phyloP scores from a whole-genome alignment of 257 asterid genomes.

The Fraxinus americana region DNA sequence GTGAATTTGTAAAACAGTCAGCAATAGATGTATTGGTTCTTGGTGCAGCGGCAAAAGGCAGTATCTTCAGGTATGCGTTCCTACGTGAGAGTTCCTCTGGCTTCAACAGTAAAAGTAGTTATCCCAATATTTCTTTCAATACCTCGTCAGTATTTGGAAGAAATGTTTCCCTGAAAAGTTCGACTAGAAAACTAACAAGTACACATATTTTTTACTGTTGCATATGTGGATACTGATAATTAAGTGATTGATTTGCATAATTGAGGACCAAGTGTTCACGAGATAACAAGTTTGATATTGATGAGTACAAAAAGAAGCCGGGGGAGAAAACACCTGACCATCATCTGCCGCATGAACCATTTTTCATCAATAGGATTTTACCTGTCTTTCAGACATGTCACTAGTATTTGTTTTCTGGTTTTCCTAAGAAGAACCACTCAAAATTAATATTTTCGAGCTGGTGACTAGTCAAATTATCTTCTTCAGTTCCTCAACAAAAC shows the following conservation, averaged over 20 bases:
- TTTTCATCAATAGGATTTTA: neutral
- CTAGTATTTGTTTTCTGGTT: neutral
- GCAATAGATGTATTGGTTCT: constrained; percentile 72
- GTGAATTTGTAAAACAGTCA: constrained; percentile 65
- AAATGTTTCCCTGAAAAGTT: neutral
- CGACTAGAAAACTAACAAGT: neutral
- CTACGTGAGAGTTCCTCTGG: neutral
- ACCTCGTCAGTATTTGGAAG: neutral
- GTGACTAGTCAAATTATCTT: neutral
- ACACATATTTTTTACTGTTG: neutral
- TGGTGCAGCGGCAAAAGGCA: constrained; percentile 74
- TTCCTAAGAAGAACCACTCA: neutral
- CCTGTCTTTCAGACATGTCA: neutral
- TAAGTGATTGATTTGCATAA: too few relatives aligned
- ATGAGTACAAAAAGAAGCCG: neutral
- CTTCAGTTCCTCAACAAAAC: neutral
- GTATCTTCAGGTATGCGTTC: constrained; percentile 69
- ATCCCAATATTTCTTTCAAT: neutral
- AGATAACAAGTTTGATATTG: neutral
- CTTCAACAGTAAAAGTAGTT: neutral
- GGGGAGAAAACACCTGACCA: neutral
- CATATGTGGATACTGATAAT: neutral
- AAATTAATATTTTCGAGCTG: neutral
- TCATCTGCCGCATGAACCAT: neutral
- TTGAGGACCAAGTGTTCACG: neutral